Base-by-base conservation (phyloP, 2,329 filamentous ascomycete genomes). In the Ceratocystis albifundus region DNA sequence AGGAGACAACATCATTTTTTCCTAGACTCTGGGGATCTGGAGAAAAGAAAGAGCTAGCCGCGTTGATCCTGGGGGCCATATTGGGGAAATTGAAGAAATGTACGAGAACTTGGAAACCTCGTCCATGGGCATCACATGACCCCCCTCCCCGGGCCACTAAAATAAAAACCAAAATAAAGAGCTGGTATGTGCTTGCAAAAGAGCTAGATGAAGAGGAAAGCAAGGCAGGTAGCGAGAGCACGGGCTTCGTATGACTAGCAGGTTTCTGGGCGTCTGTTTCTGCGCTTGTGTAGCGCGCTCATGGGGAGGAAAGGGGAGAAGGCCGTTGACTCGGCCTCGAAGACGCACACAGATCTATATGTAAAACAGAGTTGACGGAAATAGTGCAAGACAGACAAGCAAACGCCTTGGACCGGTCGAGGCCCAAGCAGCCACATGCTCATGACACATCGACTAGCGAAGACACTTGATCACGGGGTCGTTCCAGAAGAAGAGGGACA, bases 1-100 rank as follows among this genome's bases (percentile, higher is more conserved):
- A 57, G 53, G 53, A 57, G 53, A 57, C 28, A 57, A 57, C 53
- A n/a, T 32, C 25, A 57, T 57, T 57, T 57, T 28, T 57, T 17
- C 10, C 12, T 28, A 32, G 15, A 28, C 12, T 57, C 53, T 17
- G 30, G 53, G 53, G 30, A 57, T 17, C 53, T n/a, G 53, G 53
- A 28, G 53, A 57, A 57, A 32, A 22, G 22, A 57, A 57, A 57
- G 28, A n/a, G 53, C 53, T 57, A 57, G 50, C 22, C 53, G 25
- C 53, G 22, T 32, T 3, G n/a, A 57, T 57, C 22, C 53, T n/a
- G 15, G 1, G 10, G 53, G 25, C 32, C 2, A 36, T 1, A 8
- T 36, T 36, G 32, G 32, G 32, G 32, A 36, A 36, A 36, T 36
- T 36, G 32, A 36, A 32, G 53, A 15, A 22, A 22, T 55, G 22